A percentile compares a stretch with the other conserved stretches of the same genome.
phyloP scores from a whole-genome alignment of 148 eudicot species.

The Chenopodium suecicum region DNA sequence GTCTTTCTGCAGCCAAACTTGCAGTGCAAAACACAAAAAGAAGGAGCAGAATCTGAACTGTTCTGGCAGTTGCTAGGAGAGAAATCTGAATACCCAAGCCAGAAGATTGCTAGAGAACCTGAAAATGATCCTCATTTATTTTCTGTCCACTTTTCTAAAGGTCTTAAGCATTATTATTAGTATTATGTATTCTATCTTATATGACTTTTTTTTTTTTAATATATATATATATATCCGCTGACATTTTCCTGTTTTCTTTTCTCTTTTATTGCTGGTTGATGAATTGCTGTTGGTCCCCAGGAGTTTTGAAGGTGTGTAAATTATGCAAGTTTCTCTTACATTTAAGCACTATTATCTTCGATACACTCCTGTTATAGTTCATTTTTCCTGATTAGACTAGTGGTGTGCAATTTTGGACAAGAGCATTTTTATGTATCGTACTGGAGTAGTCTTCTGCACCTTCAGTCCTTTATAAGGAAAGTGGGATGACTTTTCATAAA shows the following conservation, averaged over 20 bases:
- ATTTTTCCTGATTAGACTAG: neutral
- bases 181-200: neutral
- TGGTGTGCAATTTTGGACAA: neutral
- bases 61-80: slow-evolving; percentile 90
- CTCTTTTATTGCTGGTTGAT: slow-evolving; percentile 29
- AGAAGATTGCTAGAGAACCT: slow-evolving; percentile 64
- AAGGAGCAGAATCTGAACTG: slow-evolving; percentile 80
- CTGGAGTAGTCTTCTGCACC: neutral
- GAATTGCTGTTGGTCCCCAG: slow-evolving; percentile 41
- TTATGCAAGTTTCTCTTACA: neutral
- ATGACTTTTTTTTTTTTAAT: neutral
- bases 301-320: slow-evolving; percentile 71
- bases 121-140: slow-evolving; percentile 92
- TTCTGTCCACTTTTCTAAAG: slow-evolving; percentile 71
- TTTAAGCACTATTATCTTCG: neutral
- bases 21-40: slow-evolving; percentile 75
- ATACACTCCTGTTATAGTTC: neutral
- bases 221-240: slow-evolving; percentile 25
- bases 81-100: slow-evolving; percentile 75
- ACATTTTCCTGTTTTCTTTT: slow-evolving; percentile 18
- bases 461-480: neutral
- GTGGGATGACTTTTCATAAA: neutral
- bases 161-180: slow-evolving; percentile 31
- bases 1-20: slow-evolving; percentile 70
- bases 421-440: neutral